Percentiles rank a stretch among this genome's conserved stretches.
Evolutionary conservation across 805 yeast species (phyloP).

Genomic region (Wickerhamomyces pijperi): DNA sequence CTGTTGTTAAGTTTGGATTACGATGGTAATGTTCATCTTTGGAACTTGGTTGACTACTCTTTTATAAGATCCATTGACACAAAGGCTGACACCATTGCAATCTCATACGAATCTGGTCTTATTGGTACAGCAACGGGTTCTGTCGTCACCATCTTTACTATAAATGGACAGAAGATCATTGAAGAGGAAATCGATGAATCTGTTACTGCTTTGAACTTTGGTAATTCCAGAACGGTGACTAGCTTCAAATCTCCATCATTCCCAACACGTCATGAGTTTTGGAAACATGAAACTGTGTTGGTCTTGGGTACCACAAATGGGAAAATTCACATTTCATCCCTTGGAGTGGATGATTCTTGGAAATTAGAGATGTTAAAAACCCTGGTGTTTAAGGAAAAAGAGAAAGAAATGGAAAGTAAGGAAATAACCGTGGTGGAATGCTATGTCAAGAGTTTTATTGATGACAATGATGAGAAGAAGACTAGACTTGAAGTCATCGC

Average conservation of each 20-base stretch:
- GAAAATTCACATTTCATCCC: constrained; percentile 20
- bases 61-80: constrained; percentile 29
- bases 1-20: constrained; percentile 42
- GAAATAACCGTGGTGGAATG: constrained; percentile 23
- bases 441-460: constrained; percentile 20
- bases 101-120: constrained; percentile 46
- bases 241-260: constrained; percentile 15
- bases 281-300: constrained; percentile 26
- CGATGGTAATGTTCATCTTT: constrained; percentile 42
- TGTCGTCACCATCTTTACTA: constrained; percentile 28
- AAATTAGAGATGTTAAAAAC: constrained; percentile 10
- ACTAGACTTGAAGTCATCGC: constrained; percentile 33
- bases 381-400: constrained; percentile 14
- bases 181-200: constrained; percentile 6
- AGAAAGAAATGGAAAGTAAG: constrained; percentile 9
- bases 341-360: constrained; percentile 19
- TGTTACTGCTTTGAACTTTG: constrained; percentile 20
- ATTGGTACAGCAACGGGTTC: constrained; percentile 26
- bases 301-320: constrained; percentile 26
- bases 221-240: constrained; percentile 16
- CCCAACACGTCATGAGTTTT: constrained; percentile 24
- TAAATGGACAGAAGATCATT: constrained; percentile 40
- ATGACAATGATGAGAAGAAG: constrained; percentile 25
- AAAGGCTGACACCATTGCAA: constrained; percentile 24
- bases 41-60: constrained; percentile 51